These are phyloP conservation scores for Suillus paluster DNA, from an alignment of 768 basidiomycete genomes.

Conservation along the genomic window DNA sequence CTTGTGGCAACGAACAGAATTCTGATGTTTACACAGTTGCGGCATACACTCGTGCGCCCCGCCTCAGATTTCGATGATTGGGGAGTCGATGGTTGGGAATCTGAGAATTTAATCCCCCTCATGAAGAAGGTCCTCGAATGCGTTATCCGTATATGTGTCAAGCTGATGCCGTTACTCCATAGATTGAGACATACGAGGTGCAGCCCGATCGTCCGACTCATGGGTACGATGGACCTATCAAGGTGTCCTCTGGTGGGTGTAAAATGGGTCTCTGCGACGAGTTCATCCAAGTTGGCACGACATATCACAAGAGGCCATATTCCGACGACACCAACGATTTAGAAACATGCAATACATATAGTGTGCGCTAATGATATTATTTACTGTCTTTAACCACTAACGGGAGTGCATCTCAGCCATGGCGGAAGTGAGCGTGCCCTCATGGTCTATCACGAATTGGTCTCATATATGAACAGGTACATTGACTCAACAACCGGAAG, in stretches of 20 bases:
- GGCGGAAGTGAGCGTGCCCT: slow-evolving; percentile 49
- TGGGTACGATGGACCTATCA: slow-evolving; percentile 26
- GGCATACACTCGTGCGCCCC: slow-evolving; percentile 61
- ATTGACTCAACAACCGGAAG: slow-evolving; percentile 53
- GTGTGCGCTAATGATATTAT: slow-evolving; percentile 40
- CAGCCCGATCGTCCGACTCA: slow-evolving; percentile 20
- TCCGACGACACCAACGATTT: slow-evolving; percentile 54
- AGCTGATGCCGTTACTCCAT: not conserved
- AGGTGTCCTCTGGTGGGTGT: slow-evolving; percentile 30
- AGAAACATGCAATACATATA: slow-evolving; percentile 48
- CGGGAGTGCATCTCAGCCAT: slow-evolving; percentile 41
- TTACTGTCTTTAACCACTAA: not conserved
- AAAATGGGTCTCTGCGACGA: slow-evolving; percentile 47
- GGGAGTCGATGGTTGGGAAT: slow-evolving; percentile 33
- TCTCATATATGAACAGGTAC: slow-evolving; percentile 44
- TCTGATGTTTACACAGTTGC: slow-evolving; percentile 28
- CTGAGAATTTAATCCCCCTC: slow-evolving; percentile 29
- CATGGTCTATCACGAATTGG: too few species aligned
- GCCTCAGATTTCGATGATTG: slow-evolving; percentile 57
- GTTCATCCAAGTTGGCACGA: slow-evolving; percentile 48
- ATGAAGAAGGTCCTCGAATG: slow-evolving; percentile 24
- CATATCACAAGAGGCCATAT: slow-evolving; percentile 50
- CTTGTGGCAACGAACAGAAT: not conserved
- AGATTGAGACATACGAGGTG: slow-evolving; percentile 28
- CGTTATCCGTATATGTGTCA: not conserved